Evolutionary conservation across 192 early-diverging fungal species (phyloP).

Genomic region (Coemansia pectinata): DNA sequence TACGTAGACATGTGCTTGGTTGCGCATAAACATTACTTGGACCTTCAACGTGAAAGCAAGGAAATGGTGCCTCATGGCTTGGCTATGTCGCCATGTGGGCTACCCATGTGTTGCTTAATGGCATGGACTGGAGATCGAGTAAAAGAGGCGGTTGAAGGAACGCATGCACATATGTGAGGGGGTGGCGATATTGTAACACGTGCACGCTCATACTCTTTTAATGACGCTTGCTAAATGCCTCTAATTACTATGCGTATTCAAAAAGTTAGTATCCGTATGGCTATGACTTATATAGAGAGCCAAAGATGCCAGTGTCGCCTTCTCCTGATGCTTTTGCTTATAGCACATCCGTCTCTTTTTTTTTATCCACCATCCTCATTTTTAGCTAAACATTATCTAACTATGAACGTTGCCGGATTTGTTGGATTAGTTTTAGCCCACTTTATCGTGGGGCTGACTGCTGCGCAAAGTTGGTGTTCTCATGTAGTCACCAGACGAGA

Average conservation of each 20-base stretch:
- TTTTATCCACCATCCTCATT: neutral
- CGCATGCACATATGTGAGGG: neutral
- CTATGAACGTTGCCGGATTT: constrained; percentile 12
- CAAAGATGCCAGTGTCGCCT: neutral
- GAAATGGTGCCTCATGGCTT: neutral
- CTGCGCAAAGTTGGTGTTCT: constrained; percentile 42
- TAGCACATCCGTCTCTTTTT: neutral
- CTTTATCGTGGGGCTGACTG: constrained; percentile 18
- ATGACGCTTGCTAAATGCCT: neutral
- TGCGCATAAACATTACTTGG: neutral
- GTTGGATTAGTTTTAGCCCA: constrained; percentile 13
- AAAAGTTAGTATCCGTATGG: neutral
- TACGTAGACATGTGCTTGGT: neutral
- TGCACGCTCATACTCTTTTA: neutral
- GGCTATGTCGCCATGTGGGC: neutral
- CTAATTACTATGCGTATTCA: neutral
- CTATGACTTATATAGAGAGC: neutral
- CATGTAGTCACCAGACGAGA: constrained; percentile 30
- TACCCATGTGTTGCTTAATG: neutral
- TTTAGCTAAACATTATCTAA: neutral
- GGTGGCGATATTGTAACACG: neutral
- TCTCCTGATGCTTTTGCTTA: neutral
- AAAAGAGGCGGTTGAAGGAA: neutral
- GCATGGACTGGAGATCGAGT: neutral
- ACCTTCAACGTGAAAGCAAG: neutral